Conservation (phyloP, 257 asterid species). For the Fraxinus americana region DNA sequence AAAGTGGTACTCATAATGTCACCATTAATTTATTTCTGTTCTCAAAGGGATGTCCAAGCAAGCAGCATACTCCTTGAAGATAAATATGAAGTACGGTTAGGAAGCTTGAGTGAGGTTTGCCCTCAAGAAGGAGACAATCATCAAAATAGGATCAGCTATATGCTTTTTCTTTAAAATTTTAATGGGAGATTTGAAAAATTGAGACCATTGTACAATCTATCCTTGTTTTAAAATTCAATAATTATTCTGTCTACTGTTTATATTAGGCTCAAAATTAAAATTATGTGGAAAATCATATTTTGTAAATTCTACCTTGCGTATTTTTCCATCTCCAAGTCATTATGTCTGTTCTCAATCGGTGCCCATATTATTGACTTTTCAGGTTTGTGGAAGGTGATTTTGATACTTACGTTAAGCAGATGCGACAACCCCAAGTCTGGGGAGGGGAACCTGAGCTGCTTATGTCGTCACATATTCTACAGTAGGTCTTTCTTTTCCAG, state of each 20-base stretch:
- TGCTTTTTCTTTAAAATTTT: not conserved
- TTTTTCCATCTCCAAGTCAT: not conserved
- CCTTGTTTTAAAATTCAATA: not conserved
- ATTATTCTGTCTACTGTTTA: not conserved
- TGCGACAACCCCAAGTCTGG: conserved; percentile 73
- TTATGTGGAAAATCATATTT: not conserved
- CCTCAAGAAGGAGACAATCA: conserved; percentile 68
- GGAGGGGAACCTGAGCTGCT: conserved; percentile 84
- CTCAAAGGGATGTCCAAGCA: conserved; percentile 79
- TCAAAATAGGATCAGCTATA: conserved; percentile 40
- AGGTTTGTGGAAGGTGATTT: conserved; percentile 84
- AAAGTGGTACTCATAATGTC: conserved; percentile 16
- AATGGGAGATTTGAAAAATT: not conserved
- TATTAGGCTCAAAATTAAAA: not conserved
- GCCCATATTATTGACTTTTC: not conserved
- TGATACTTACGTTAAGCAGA: conserved; percentile 58
- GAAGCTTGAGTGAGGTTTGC: conserved; percentile 79
- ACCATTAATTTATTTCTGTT: conserved; percentile 1
- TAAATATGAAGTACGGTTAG: conserved; percentile 81
- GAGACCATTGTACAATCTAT: not conserved
- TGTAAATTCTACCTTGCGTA: not conserved
- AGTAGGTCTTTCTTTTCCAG: conserved; percentile 35
- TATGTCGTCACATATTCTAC: conserved; percentile 72
- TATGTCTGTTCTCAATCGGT: conserved; percentile 1
- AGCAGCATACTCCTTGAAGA: conserved; percentile 91